phyloP scores from a whole-genome alignment of 441 rosid species.

The Bruguiera hainesii region DNA sequence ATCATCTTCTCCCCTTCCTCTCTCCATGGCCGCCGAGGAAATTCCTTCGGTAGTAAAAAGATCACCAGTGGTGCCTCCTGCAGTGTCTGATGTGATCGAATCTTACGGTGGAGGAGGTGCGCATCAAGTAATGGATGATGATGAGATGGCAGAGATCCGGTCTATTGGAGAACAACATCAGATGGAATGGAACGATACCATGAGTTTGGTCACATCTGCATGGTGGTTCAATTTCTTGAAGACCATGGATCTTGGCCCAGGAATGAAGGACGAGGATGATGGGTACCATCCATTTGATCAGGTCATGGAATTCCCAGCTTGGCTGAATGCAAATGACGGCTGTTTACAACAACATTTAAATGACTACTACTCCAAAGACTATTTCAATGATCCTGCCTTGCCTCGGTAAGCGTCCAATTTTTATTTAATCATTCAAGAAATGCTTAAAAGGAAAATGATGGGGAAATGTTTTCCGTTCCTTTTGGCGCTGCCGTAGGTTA shows the following conservation, averaged over 20 bases:
- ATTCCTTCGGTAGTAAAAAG: constrained; percentile 26
- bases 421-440: neutral
- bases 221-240: constrained; percentile 92
- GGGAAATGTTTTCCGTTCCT: constrained; percentile 22
- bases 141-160: constrained; percentile 72
- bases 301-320: constrained; percentile 80
- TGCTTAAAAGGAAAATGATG: neutral
- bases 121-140: constrained; percentile 56
- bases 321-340: constrained; percentile 72
- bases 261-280: constrained; percentile 43
- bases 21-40: constrained; percentile 35
- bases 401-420: constrained; percentile 51
- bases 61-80: constrained; percentile 20
- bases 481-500: neutral
- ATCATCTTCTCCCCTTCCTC: constrained; percentile 41
- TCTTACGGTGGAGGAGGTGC: constrained; percentile 38
- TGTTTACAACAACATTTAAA: constrained; percentile 57
- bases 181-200: constrained; percentile 76
- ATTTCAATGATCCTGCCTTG: constrained; percentile 62
- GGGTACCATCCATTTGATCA: constrained; percentile 55
- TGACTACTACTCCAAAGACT: constrained; percentile 48
- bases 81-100: constrained; percentile 26
- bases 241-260: constrained; percentile 48
- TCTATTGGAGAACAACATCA: constrained; percentile 71
- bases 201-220: constrained; percentile 79